Conservation (phyloP, 23 red algal species). For the Gracilaria vermiculophylla region DNA sequence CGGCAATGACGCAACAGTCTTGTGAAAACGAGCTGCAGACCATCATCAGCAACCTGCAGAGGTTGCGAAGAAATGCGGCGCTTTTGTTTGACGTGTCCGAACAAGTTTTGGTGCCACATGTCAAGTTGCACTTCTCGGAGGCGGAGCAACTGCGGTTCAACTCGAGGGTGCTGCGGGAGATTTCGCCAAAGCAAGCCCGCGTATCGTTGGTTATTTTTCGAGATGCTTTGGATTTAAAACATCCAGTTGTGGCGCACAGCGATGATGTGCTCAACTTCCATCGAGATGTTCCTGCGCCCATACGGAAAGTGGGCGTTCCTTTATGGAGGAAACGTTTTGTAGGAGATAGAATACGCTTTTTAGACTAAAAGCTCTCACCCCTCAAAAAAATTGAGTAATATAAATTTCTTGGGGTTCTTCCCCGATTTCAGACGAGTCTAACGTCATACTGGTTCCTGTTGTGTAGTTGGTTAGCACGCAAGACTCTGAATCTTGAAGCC, state of each 20-base stretch:
- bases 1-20: background rate
- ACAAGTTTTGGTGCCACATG: conserved; percentile 24
- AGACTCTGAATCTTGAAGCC: conserved; percentile 80
- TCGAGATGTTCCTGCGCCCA: conserved; percentile 33
- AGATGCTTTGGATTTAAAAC: conserved; percentile 31
- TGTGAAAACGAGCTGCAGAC: conserved; percentile 31
- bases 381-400: no score
- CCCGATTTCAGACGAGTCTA: background rate
- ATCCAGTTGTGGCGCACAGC: conserved; percentile 26
- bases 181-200: conserved; percentile 36
- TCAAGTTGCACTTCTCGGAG: conserved; percentile 13
- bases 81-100: conserved; percentile 30
- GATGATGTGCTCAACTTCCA: conserved; percentile 31
- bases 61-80: conserved; percentile 4
- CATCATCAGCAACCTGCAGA: background rate
- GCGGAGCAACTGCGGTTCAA: conserved; percentile 45
- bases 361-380: no score
- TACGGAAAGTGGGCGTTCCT: conserved; percentile 31
- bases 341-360: conserved; percentile 7
- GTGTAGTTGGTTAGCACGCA: conserved; percentile 78
- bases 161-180: conserved; percentile 24
- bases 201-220: conserved; percentile 49
- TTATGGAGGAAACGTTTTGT: conserved; percentile 58
- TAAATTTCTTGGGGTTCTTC: background rate
- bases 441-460: conserved; percentile 21